Evolutionary conservation across 2,329 filamentous ascomycete genomes (phyloP).

Genomic region (Xylariaceae sp.): DNA sequence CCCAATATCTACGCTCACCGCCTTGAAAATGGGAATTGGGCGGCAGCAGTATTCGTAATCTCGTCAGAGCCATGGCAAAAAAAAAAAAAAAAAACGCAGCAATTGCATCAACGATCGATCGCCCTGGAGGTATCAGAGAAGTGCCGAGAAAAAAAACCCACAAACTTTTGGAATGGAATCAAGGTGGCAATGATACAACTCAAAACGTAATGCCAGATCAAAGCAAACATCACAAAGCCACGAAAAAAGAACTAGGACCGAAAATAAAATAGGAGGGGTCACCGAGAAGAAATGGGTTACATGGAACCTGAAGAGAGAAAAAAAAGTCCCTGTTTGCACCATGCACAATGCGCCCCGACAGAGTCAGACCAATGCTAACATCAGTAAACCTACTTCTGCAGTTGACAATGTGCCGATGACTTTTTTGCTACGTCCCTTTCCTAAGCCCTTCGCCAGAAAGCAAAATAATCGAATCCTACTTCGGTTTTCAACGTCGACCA

Average conservation of each 20-base stretch:
- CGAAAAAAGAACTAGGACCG: slow-evolving; percentile 27
- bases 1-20: slow-evolving; percentile 12
- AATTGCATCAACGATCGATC: slow-evolving; percentile 30
- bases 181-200: slow-evolving; percentile 22
- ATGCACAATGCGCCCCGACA: slow-evolving; percentile 11
- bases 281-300: slow-evolving; percentile 26
- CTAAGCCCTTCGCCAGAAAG: slow-evolving; percentile 13
- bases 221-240: slow-evolving; percentile 27
- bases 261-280: slow-evolving; percentile 23
- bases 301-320: slow-evolving; percentile 24
- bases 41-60: slow-evolving; percentile 22
- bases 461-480: slow-evolving; percentile 15
- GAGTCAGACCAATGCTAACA: slow-evolving; percentile 11
- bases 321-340: slow-evolving; percentile 13
- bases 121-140: slow-evolving; percentile 33
- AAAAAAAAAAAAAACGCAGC: slow-evolving; percentile 18
- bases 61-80: slow-evolving; percentile 25
- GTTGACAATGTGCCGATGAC: slow-evolving; percentile 11
- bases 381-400: slow-evolving; percentile 10
- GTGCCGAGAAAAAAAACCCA: slow-evolving; percentile 28
- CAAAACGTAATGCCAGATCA: slow-evolving; percentile 16
- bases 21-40: slow-evolving; percentile 8
- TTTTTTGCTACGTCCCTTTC: slow-evolving; percentile 13
- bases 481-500: background rate
- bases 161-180: slow-evolving; percentile 28